These are phyloP conservation scores for Pleurozium schreberi DNA, from an alignment of 225 moss, liverwort and hornwort genomes.

Conservation along the genomic window DNA sequence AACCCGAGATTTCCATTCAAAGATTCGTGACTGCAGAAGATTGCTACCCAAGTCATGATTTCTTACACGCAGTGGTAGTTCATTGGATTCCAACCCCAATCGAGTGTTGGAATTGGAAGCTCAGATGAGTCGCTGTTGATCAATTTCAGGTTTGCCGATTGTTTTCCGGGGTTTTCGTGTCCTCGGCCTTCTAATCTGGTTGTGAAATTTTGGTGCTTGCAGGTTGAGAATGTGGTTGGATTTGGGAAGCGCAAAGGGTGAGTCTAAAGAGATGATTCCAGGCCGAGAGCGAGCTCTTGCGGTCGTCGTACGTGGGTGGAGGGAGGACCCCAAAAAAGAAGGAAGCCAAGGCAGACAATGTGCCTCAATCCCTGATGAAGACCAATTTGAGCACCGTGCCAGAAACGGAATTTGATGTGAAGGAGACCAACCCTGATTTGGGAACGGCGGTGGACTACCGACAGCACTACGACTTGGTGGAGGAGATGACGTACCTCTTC, in stretches of 20 bases:
- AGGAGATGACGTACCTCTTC: conserved; percentile 72
- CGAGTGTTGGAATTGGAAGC: not conserved
- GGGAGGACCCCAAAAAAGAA: not conserved
- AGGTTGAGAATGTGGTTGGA: conserved; percentile 35
- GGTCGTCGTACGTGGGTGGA: not conserved
- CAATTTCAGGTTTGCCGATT: not conserved
- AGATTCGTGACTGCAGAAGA: not conserved
- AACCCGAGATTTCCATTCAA: not conserved
- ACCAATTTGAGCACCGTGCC: conserved; percentile 29
- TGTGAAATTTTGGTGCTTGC: not conserved
- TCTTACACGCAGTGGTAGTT: too few species aligned
- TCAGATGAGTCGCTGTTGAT: not conserved
- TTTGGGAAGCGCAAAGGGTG: not conserved
- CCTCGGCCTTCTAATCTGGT: too few species aligned
- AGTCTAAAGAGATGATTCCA: not conserved
- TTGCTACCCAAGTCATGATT: not conserved
- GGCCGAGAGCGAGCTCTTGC: not conserved
- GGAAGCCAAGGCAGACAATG: not conserved
- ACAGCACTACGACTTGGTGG: conserved; percentile 73
- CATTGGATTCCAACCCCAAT: not conserved
- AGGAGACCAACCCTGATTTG: conserved; percentile 54
- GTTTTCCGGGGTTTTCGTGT: too few species aligned
- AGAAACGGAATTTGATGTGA: conserved; percentile 54
- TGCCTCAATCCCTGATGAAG: conserved; percentile 12
- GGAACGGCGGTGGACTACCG: conserved; percentile 66